phyloP scores from a whole-genome alignment of 768 basidiomycete genomes.

The Porpolomopsis calyptriformis region DNA sequence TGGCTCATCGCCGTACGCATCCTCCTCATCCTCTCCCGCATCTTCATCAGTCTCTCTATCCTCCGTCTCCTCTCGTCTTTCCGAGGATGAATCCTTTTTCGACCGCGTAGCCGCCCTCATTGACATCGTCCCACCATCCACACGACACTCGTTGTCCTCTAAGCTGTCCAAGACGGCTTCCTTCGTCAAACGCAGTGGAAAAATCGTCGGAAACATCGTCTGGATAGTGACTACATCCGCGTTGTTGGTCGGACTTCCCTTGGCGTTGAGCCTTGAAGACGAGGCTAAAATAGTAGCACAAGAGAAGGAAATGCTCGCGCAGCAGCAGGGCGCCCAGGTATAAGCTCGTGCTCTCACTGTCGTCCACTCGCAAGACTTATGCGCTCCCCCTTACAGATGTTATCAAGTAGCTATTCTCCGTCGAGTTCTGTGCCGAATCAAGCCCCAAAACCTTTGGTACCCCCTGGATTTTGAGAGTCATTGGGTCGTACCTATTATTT shows the following conservation, averaged over 20 bases:
- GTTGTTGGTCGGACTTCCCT: slow-evolving; percentile 84
- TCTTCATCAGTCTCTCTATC: slow-evolving; percentile 67
- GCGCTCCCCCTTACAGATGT: slow-evolving; percentile 43
- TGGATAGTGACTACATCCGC: slow-evolving; percentile 95
- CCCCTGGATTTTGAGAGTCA: slow-evolving; percentile 66
- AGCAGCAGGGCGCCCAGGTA: slow-evolving; percentile 88
- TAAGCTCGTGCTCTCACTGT: slow-evolving; percentile 31
- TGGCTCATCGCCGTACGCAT: slow-evolving; percentile 58
- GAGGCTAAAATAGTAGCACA: slow-evolving; percentile 91
- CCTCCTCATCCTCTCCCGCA: slow-evolving; percentile 63
- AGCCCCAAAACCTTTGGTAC: slow-evolving; percentile 53
- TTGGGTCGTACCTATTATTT: slow-evolving; percentile 7
- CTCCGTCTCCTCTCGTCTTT: slow-evolving; percentile 62
- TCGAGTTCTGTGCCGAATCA: slow-evolving; percentile 24
- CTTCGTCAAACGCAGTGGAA: slow-evolving; percentile 56
- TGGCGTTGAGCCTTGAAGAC: slow-evolving; percentile 90
- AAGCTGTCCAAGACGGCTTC: slow-evolving; percentile 49
- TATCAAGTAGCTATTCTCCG: slow-evolving; percentile 42
- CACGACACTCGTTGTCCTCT: slow-evolving; percentile 64
- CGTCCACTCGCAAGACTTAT: neutral
- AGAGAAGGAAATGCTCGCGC: slow-evolving; percentile 88
- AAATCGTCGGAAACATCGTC: slow-evolving; percentile 75
- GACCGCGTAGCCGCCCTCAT: slow-evolving; percentile 87
- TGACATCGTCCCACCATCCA: slow-evolving; percentile 91
- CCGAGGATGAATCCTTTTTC: slow-evolving; percentile 69